These are phyloP conservation scores for Cyberlindnera xishuangbannaensis DNA, from an alignment of 805 yeast genomes.

Conservation along the genomic window DNA sequence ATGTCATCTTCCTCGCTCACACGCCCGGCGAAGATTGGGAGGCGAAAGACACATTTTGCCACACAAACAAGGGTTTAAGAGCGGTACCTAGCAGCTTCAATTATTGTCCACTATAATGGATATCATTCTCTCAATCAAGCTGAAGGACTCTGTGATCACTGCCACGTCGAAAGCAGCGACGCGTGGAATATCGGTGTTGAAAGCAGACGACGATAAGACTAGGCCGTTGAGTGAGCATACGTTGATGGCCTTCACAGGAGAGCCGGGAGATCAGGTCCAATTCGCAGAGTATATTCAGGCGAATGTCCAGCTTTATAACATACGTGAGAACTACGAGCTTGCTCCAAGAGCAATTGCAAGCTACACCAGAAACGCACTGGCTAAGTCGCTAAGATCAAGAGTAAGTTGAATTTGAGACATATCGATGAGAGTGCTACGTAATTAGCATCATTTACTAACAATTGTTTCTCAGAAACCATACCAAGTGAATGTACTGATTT, in stretches of 20 bases:
- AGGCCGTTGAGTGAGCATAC: slow-evolving; percentile 67
- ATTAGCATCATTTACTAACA: slow-evolving; percentile 11
- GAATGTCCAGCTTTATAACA: slow-evolving; percentile 79
- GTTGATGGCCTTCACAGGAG: slow-evolving; percentile 88
- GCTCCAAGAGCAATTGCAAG: slow-evolving; percentile 84
- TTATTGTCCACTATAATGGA: slow-evolving; percentile 51
- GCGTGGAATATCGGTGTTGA: slow-evolving; percentile 80
- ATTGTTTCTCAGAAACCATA: slow-evolving; percentile 81
- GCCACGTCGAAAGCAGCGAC: slow-evolving; percentile 96
- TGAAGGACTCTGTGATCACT: slow-evolving; percentile 72
- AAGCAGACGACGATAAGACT: slow-evolving; percentile 77
- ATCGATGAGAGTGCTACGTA: neutral
- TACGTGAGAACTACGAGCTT: slow-evolving; percentile 78
- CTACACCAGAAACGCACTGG: slow-evolving; percentile 82
- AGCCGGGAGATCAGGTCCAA: slow-evolving; percentile 83
- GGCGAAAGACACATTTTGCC: slow-evolving; percentile 2
- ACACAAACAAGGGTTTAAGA: too few species aligned
- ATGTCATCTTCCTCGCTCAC: neutral
- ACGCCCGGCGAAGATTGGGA: slow-evolving; percentile 3
- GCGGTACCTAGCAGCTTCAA: too few species aligned
- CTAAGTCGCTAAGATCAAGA: slow-evolving; percentile 83
- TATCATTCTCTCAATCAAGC: slow-evolving; percentile 79
- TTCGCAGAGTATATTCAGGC: slow-evolving; percentile 95
- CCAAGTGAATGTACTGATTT: slow-evolving; percentile 88
- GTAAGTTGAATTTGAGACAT: slow-evolving; percentile 24